Percentiles rank a stretch among this genome's conserved stretches.
These are phyloP conservation scores for Globisporangium acanthophoron DNA, from an alignment of 352 stramenopile species.

Conservation along the genomic window DNA sequence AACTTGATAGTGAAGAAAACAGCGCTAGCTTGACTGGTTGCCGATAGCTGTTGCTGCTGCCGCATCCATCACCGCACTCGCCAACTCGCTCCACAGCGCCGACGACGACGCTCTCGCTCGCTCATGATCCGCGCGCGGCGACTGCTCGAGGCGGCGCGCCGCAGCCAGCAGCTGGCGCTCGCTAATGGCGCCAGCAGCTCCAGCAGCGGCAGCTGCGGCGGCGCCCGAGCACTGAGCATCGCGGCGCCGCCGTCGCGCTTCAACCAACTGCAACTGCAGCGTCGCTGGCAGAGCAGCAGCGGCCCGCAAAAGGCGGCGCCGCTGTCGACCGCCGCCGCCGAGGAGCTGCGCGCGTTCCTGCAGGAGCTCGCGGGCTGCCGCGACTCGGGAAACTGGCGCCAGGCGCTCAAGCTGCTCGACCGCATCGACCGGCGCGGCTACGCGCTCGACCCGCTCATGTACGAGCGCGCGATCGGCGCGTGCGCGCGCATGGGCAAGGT, in stretches of 20 bases:
- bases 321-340: constrained; percentile 1
- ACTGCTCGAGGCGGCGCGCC: constrained; percentile 12
- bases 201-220: not conserved
- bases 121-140: constrained; percentile 26
- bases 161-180: constrained; percentile 17
- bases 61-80: no score
- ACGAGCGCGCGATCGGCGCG: constrained; percentile 71
- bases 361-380: constrained; percentile 40
- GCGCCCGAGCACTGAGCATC: not conserved
- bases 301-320: not conserved
- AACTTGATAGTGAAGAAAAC: no score
- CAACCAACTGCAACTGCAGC: constrained; percentile 1
- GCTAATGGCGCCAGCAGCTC: constrained; percentile 1
- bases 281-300: constrained; percentile 10
- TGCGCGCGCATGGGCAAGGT: constrained; percentile 80
- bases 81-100: no score
- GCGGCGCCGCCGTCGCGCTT: constrained; percentile 5
- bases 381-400: constrained; percentile 65
- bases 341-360: constrained; percentile 14
- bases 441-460: constrained; percentile 59
- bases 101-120: no score
- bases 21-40: no score
- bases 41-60: no score
- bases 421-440: constrained; percentile 52
- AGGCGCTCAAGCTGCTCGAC: constrained; percentile 71